Evolutionary conservation across 2,329 filamentous ascomycete species (phyloP).

Genomic region (Sarocladium kiliense): DNA sequence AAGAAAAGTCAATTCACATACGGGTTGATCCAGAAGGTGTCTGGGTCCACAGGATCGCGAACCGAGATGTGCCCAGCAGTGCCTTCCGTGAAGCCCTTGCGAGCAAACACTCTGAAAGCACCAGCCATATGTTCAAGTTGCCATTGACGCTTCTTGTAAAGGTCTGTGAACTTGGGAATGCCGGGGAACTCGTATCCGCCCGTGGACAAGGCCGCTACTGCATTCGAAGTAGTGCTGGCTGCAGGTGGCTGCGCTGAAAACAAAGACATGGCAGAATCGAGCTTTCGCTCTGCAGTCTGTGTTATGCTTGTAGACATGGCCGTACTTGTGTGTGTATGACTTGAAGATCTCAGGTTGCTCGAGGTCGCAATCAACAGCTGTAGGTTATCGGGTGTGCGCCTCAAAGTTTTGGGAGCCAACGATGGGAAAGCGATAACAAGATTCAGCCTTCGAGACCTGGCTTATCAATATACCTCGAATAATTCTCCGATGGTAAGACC

Average conservation of each 20-base stretch:
- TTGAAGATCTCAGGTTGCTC: no score
- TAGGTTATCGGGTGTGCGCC: no score
- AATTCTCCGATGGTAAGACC: no score
- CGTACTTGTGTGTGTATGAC: background rate
- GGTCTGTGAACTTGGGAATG: constrained; percentile 50
- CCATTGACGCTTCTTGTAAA: constrained; percentile 32
- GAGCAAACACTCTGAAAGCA: constrained; percentile 43
- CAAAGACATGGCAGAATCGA: background rate
- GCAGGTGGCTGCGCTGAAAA: background rate
- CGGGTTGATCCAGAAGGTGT: constrained; percentile 64
- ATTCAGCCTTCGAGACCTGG: no score
- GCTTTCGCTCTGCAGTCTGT: background rate
- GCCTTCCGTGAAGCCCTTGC: constrained; percentile 51
- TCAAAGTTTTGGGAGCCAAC: no score
- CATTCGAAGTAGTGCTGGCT: background rate
- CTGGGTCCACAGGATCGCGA: constrained; percentile 53
- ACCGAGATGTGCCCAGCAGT: constrained; percentile 61
- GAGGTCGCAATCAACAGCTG: no score
- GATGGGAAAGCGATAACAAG: no score
- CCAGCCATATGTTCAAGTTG: constrained; percentile 37
- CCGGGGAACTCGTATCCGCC: constrained; percentile 34
- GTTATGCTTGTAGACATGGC: background rate
- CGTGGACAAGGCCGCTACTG: constrained; percentile 13
- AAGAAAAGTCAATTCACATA: constrained; percentile 14
- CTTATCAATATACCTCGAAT: no score